These are phyloP conservation scores for Fusarium bactridioides DNA, from an alignment of 2,329 filamentous ascomycete genomes.

Conservation along the genomic window DNA sequence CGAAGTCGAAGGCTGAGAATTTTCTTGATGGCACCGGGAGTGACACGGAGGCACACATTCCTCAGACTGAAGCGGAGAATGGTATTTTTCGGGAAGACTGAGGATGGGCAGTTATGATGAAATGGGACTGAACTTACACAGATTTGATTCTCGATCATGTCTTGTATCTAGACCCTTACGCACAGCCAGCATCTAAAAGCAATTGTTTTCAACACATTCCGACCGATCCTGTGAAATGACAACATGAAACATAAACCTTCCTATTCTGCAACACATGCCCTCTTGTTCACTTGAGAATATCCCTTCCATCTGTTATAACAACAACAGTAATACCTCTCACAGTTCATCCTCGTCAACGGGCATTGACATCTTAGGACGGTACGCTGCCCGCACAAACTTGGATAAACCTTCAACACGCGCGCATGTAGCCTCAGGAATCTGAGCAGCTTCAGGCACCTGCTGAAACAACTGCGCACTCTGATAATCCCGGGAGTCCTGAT, in stretches of 20 bases:
- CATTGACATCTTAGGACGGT: not conserved
- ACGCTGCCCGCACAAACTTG: not conserved
- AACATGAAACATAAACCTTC: not conserved
- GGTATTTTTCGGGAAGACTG: constrained; percentile 10
- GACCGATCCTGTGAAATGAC: not conserved
- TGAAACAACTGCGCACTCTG: not conserved
- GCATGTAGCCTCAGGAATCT: not conserved
- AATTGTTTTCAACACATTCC: not conserved
- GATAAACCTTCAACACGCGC: not conserved
- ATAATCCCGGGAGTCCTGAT: not conserved
- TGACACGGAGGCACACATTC: not conserved
- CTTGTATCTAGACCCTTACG: not conserved
- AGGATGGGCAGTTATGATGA: constrained; percentile 25
- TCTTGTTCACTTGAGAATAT: not conserved
- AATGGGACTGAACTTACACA: not conserved
- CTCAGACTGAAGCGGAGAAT: not conserved
- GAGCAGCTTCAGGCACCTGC: not conserved
- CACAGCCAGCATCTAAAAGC: not conserved
- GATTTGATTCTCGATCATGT: not conserved
- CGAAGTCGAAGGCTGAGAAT: not conserved
- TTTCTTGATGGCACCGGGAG: not conserved
- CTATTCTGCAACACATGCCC: not conserved
- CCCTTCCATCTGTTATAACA: not conserved
- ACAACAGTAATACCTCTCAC: not conserved
- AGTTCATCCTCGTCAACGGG: not conserved